phyloP scores from a whole-genome alignment of 805 yeast species.

The Candida boleticola region DNA sequence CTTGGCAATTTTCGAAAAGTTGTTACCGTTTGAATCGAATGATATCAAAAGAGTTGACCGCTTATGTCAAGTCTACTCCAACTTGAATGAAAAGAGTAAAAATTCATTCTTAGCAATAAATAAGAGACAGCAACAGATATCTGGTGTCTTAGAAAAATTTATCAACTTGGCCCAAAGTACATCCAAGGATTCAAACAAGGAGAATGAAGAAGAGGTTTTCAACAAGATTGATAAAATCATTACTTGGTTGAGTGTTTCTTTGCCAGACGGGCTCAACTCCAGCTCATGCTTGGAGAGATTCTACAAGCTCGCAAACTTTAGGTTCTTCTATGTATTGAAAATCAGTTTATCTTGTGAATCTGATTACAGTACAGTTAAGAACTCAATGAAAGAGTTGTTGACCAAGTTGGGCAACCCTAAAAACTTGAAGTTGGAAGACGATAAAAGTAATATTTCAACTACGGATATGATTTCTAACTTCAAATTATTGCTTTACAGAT shows the following conservation, averaged over 20 bases:
- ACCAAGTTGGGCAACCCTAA: slow-evolving; percentile 54
- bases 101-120: slow-evolving; percentile 68
- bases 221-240: slow-evolving; percentile 52
- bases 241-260: slow-evolving; percentile 57
- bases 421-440: slow-evolving; percentile 35
- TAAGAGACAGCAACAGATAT: slow-evolving; percentile 62
- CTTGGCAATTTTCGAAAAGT: slow-evolving; percentile 51
- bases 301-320: slow-evolving; percentile 52
- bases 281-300: slow-evolving; percentile 52
- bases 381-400: slow-evolving; percentile 62
- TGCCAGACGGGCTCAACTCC: slow-evolving; percentile 54
- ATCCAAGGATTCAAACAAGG: slow-evolving; percentile 18
- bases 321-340: slow-evolving; percentile 56
- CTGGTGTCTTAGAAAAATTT: slow-evolving; percentile 49
- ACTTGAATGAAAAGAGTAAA: slow-evolving; percentile 55
- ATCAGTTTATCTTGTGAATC: slow-evolving; percentile 55
- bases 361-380: slow-evolving; percentile 57
- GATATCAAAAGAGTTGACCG: slow-evolving; percentile 50
- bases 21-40: slow-evolving; percentile 55
- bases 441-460: slow-evolving; percentile 34
- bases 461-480: slow-evolving; percentile 52
- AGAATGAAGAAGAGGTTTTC: slow-evolving; percentile 15
- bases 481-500: slow-evolving; percentile 58
- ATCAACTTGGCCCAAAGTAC: slow-evolving; percentile 49
- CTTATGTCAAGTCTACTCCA: slow-evolving; percentile 45